Evolutionary conservation across 805 yeast genomes (phyloP), one percentile per base, ranked within the genome.

Genomic region (Wickerhamomyces subpelliculosus): DNA sequence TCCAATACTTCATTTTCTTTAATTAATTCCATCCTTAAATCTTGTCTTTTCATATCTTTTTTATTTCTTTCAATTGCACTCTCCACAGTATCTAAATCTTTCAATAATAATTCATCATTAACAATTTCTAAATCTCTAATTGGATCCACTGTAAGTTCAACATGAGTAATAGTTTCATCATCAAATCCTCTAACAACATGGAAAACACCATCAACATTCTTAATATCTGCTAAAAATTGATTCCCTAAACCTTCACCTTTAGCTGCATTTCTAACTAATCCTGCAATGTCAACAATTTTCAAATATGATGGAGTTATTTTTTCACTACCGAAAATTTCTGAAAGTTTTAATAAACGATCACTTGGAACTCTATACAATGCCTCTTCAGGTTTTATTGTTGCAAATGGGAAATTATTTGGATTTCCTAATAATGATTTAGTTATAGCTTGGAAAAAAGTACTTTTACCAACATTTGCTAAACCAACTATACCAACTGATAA

Each of bases 161-260:
- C 72, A 62, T 84, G 93, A 35, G 83, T 80, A 41, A 84, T 80
- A 45, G 83, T 88, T 5, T 81, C 78, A 59, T 81, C 84, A 44
- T 73, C 78, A 51, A 84, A 84, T 32, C 82, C 80, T 61, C 94
- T 70, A 9, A 82, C 85, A 37, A 84, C 80, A 55, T 84, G 93
- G 58, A 78, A 83, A 35, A 84, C 78, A 28, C 88, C 88, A 67
- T 84, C 93, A 25, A 83, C 90, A 38, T 79, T 80, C 58, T 85
- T 69, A 44, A 84, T 84, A 61, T 84, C 84, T 47, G 82, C 76
- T 54, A 84, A 68, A 64, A 84, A 84, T 51, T 82, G 84, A 61
- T 84, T 83, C 38, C 94, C 94, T 46, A 84, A 66, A 37, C 94
- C 94, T 62, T 80, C 87, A 45, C 94, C 94, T 36, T 75, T 72